Evolutionary conservation across 2,329 filamentous ascomycete genomes (phyloP), one percentile per base, ranked within the genome.

Genomic region (Madurella mycetomatis): DNA sequence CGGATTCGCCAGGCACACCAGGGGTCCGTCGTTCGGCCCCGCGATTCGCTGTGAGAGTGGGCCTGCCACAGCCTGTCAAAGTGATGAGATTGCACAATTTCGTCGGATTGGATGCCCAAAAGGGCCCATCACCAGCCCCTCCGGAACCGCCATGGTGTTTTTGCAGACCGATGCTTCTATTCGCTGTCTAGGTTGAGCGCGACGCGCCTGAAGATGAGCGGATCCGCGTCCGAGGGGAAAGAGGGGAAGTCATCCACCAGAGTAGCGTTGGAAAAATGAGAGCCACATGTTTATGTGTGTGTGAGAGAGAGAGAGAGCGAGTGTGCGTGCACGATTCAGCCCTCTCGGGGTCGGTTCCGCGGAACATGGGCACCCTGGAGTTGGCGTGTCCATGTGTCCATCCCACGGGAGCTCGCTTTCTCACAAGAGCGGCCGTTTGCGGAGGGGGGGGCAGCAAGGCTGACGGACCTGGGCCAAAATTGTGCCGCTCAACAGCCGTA

Each of bases 81-180:
- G 58, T 54, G 56, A 60, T 34, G 54, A 66, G 63, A 65, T 65
- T 63, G 65, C 49, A 52, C 57, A 63, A 65, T 64, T 57, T 63
- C 53, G 49, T 61, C 48, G 64, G 55, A 69, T 68, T 69, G 67
- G 67, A 56, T 55, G 57, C 41, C 44, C 32, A 19, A 47, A 37
- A 49, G 52, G 57, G 4, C 59, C 45, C 53, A 53, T 56, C 50
- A 47, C 52, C 45, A 55, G 51, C 56, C 53, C 47, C 47, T 47
- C 58, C 25, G 9, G 13, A 4, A 12, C n/a, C 13, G 15, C n/a
- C 25, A 11, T 32, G 18, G 44, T 54, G 43, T 32, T 56, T 56
- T 55, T 53, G 49, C 13, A 32, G 41, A 19, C n/a, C 19, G 44
- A 5, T 11, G 16, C 37, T 40, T 50, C 34, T 19, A 53, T 53